phyloP scores from a whole-genome alignment of 225 moss, liverwort and hornwort genomes.

The Thuidium tamariscinum region DNA sequence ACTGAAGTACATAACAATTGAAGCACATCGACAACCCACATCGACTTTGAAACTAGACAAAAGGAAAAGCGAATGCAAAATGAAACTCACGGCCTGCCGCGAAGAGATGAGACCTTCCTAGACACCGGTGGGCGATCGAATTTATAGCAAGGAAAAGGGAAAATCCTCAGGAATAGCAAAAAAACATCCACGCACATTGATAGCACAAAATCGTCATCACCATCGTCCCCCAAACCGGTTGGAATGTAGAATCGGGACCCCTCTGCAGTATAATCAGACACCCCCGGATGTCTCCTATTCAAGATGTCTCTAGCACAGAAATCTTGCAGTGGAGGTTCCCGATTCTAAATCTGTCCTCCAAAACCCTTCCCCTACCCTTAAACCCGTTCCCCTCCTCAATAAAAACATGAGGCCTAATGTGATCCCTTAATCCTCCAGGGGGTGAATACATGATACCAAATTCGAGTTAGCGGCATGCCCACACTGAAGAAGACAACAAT shows the following conservation, averaged over 20 bases:
- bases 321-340: background rate
- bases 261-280: background rate
- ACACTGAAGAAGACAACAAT: background rate
- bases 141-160: background rate
- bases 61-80: background rate
- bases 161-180: background rate
- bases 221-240: background rate
- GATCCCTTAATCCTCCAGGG: background rate
- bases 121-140: background rate
- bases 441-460: background rate
- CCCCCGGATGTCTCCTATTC: background rate
- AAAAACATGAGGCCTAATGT: background rate
- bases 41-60: background rate
- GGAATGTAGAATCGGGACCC: background rate
- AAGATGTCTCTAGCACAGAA: background rate
- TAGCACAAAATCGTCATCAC: background rate
- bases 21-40: background rate
- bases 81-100: background rate
- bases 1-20: background rate
- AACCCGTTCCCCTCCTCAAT: too few relatives aligned
- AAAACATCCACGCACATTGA: background rate
- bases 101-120: background rate
- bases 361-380: background rate
- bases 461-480: background rate
- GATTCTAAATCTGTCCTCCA: too few relatives aligned